Evolutionary conservation across 257 asterid species (phyloP), one percentile per base, ranked within the genome.

Genomic region (Solanum medicagineum): DNA sequence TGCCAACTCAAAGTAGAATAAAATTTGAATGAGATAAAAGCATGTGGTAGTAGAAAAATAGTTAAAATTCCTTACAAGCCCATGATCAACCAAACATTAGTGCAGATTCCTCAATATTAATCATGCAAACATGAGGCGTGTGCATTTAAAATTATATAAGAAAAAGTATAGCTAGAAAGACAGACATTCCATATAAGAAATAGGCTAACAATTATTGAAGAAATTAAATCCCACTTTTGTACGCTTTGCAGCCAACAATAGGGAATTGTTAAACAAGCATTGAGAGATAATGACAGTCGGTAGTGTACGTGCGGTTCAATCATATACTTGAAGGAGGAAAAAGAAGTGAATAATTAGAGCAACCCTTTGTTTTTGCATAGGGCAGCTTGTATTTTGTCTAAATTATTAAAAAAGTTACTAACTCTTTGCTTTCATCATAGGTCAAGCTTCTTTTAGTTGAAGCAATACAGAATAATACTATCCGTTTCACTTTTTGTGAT

Each of bases 111-210:
- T 89, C 83, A 85, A 83, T 73, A 87, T 79, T 86, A 93, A 93
- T 93, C 87, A 91, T 93, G 90, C 87, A 87, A 90, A 90, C 97
- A 90, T 88, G 95, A 90, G 94, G 89, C 66, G 60, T 79, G 65
- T 17, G 80, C 32, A 80, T 75, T 69, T 90, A 24, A 70, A 42
- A 85, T 85, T 87, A 87, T 24, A 62, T 62, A 62, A 3, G 36
- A 62, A 19, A 53, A 70, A 8, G 59, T 53, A 42, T n/a, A 70
- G 62, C 49, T 47, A 47, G 68, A 86, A 85, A 88, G 91, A 88
- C 94, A 81, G 94, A 93, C 98, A 91, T 91, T 83, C 86, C 87
- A 80, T 88, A 89, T 88, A 88, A 91, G 84, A 87, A 87, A 93
- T 89, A 91, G 91, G 55, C 70, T 88, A 88, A 89, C 89, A 83